A percentile compares a stretch with the other conserved stretches of the same genome.
These are phyloP conservation scores for Pseudozyma tsukubaensis DNA, from an alignment of 1,284 basidiomycete genomes.

Conservation along the genomic window DNA sequence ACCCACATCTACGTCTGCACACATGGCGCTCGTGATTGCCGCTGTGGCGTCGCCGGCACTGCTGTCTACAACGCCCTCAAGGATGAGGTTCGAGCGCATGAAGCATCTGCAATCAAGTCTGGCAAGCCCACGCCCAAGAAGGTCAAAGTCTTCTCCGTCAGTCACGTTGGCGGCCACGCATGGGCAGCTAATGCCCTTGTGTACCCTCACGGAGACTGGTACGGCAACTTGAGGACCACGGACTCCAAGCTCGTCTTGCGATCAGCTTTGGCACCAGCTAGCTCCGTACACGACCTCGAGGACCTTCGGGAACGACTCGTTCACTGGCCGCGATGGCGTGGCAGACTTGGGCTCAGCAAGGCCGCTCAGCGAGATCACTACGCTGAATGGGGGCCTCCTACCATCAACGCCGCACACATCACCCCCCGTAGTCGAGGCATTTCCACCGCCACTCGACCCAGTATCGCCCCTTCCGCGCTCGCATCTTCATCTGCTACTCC, in stretches of 20 bases:
- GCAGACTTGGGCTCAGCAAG: conserved; percentile 64
- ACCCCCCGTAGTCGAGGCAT: conserved; percentile 42
- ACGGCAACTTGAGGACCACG: conserved; percentile 60
- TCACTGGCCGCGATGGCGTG: conserved; percentile 68
- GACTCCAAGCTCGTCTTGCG: conserved; percentile 55
- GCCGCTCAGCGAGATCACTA: conserved; percentile 56
- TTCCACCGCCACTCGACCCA: conserved; percentile 16
- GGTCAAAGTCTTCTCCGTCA: conserved; percentile 54
- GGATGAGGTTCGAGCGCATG: conserved; percentile 50
- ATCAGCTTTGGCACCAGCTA: conserved; percentile 62
- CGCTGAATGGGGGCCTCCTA: conserved; percentile 58
- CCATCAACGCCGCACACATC: conserved; percentile 53
- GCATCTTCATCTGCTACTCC: background rate
- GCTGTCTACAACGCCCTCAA: conserved; percentile 61
- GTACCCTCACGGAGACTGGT: conserved; percentile 65
- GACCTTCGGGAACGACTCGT: conserved; percentile 58
- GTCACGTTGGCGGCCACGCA: conserved; percentile 64
- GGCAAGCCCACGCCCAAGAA: conserved; percentile 36
- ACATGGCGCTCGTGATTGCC: conserved; percentile 68
- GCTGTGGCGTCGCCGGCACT: conserved; percentile 68
- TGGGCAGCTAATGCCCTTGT: conserved; percentile 68
- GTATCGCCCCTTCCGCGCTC: background rate
- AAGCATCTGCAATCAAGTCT: conserved; percentile 35
- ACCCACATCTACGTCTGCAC: conserved; percentile 68
- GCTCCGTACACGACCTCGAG: conserved; percentile 61